These are phyloP conservation scores for Taphrina betulina DNA, from an alignment of 1,139 yeast species.

Conservation along the genomic window DNA sequence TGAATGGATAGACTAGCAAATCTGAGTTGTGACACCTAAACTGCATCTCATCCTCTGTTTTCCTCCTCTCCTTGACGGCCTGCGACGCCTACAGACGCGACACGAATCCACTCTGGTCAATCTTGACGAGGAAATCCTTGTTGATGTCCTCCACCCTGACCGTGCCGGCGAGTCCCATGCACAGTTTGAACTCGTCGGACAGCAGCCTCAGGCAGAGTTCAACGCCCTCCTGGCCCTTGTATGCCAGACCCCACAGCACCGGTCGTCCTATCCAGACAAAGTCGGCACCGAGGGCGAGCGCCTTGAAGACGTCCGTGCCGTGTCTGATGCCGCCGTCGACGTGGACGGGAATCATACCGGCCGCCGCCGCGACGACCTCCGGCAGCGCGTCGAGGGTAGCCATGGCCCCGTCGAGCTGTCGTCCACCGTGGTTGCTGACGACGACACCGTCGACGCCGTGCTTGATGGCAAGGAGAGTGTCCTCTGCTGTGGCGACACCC, in stretches of 20 bases:
- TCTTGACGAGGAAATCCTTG: conserved; percentile 33
- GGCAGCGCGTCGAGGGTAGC: conserved; percentile 65
- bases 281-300: conserved; percentile 68
- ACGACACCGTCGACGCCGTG: conserved; percentile 62
- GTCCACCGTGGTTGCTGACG: conserved; percentile 69
- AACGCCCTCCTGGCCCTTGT: conserved; percentile 67
- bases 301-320: conserved; percentile 67
- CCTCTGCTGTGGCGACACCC: conserved; percentile 62
- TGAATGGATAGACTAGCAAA: too few species aligned
- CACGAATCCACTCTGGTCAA: conserved; percentile 12
- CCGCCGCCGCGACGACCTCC: conserved; percentile 55
- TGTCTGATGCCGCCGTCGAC: conserved; percentile 69
- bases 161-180: conserved; percentile 42
- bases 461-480: conserved; percentile 58
- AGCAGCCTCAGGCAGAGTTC: conserved; percentile 44
- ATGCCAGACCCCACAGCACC: conserved; percentile 62
- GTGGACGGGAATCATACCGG: conserved; percentile 57
- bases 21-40: too few species aligned
- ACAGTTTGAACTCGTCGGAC: conserved; percentile 42
- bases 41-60: too few species aligned
- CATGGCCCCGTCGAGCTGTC: conserved; percentile 62
- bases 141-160: conserved; percentile 35
- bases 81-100: conserved; percentile 20
- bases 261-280: conserved; percentile 73
- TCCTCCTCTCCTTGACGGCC: too few species aligned